phyloP scores from a whole-genome alignment of 306 rosid species.

The Cotoneaster glaucophyllus region DNA sequence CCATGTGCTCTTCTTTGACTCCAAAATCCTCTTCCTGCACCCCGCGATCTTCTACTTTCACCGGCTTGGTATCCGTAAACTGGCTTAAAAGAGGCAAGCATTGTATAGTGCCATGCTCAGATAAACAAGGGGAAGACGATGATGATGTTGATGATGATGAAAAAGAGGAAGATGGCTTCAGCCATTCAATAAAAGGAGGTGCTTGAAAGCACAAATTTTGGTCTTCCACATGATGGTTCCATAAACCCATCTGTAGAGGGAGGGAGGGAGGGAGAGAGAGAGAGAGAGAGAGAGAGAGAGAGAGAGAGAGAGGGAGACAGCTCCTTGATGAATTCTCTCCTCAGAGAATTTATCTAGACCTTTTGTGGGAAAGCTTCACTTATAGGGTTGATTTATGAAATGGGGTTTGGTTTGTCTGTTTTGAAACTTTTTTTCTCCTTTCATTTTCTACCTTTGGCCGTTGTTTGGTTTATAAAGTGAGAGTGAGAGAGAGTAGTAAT shows the following conservation, averaged over 20 bases:
- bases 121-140: slow-evolving; percentile 20
- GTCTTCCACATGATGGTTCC: slow-evolving; percentile 39
- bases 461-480: slow-evolving; percentile 33
- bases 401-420: slow-evolving; percentile 49
- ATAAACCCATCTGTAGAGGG: slow-evolving; percentile 61
- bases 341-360: slow-evolving; percentile 41
- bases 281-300: neutral
- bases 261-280: neutral
- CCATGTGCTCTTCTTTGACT: slow-evolving; percentile 46
- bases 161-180: slow-evolving; percentile 53
- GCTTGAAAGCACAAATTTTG: slow-evolving; percentile 46
- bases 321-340: slow-evolving; percentile 32
- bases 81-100: slow-evolving; percentile 61
- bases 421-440: slow-evolving; percentile 28
- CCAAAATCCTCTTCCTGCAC: slow-evolving; percentile 30
- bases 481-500: slow-evolving; percentile 32
- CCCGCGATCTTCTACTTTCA: slow-evolving; percentile 31
- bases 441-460: slow-evolving; percentile 32
- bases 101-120: slow-evolving; percentile 32
- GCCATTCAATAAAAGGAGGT: slow-evolving; percentile 94
- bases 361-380: slow-evolving; percentile 29
- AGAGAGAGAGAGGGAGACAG: too few species aligned
- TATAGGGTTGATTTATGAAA: slow-evolving; percentile 27
- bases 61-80: slow-evolving; percentile 12
- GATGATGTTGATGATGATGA: slow-evolving; percentile 15